A percentile compares a stretch with the other conserved stretches of the same genome.
These are phyloP conservation scores for Catenaria anguillulae DNA, from an alignment of 371 early-diverging fungal species.

Conservation along the genomic window DNA sequence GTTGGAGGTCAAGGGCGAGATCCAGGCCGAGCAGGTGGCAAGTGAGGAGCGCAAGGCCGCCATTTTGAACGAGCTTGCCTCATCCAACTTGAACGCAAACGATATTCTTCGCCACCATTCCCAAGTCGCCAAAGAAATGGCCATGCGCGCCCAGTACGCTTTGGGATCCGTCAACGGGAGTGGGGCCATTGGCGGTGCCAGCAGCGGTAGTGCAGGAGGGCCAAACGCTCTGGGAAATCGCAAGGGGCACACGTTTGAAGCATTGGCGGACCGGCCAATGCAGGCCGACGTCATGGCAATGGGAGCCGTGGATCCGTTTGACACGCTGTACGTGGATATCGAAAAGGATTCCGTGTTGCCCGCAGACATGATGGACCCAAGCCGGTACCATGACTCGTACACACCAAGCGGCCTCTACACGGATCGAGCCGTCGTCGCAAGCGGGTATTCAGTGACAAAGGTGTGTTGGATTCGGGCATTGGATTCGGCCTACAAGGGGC, in stretches of 20 bases:
- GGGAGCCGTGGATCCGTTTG: background rate
- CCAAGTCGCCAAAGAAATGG: too few species aligned
- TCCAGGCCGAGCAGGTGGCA: conserved; percentile 25
- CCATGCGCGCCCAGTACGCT: too few species aligned
- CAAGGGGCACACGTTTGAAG: background rate
- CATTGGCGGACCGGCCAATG: background rate
- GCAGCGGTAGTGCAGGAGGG: background rate
- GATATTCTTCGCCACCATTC: conserved; percentile 14
- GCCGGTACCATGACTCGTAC: background rate
- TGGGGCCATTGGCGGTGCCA: background rate
- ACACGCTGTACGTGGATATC: background rate
- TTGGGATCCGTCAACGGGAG: too few species aligned
- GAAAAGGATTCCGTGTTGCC: background rate
- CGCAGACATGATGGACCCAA: too few species aligned
- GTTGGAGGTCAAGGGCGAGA: conserved; percentile 22
- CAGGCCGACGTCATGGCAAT: background rate
- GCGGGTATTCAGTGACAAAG: background rate
- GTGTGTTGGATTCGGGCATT: background rate
- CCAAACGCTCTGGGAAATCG: background rate
- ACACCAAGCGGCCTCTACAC: background rate
- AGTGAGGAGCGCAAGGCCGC: conserved; percentile 24
- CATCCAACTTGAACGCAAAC: conserved; percentile 19
- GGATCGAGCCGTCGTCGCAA: background rate
- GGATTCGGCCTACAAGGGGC: background rate
- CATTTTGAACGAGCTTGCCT: conserved; percentile 30